These are phyloP conservation scores for Mimosa pudica DNA, from an alignment of 306 rosid genomes.

Conservation along the genomic window DNA sequence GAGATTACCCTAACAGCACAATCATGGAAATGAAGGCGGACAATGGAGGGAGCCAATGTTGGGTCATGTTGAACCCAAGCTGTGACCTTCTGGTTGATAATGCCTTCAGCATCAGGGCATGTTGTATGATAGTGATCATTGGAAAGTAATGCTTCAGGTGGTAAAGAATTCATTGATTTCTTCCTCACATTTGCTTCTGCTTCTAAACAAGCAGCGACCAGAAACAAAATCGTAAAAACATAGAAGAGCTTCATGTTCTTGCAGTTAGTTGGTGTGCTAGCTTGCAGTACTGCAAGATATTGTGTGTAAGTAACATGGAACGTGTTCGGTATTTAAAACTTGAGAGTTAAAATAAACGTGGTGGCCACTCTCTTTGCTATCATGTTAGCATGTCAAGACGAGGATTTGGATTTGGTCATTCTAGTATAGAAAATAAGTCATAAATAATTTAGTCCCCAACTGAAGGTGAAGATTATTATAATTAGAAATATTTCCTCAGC, in stretches of 20 bases:
- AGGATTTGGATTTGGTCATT: neutral
- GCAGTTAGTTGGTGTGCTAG: neutral
- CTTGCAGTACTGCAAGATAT: neutral
- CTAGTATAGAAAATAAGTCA: neutral
- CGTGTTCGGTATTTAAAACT: slow-evolving; percentile 37
- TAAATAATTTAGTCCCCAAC: neutral
- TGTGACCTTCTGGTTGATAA: slow-evolving; percentile 57
- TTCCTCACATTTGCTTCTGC: neutral
- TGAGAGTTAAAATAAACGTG: slow-evolving; percentile 45
- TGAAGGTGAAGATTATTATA: neutral
- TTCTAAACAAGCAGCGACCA: slow-evolving; percentile 36
- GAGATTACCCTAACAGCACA: slow-evolving; percentile 70
- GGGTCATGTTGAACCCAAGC: slow-evolving; percentile 69
- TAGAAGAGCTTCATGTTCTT: slow-evolving; percentile 49
- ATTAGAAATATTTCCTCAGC: neutral
- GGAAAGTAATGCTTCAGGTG: slow-evolving; percentile 52
- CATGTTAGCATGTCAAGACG: slow-evolving; percentile 49
- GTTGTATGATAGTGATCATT: slow-evolving; percentile 45
- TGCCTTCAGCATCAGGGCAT: slow-evolving; percentile 73
- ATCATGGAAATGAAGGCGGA: slow-evolving; percentile 85
- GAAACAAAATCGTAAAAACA: slow-evolving; percentile 35
- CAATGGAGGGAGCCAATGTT: slow-evolving; percentile 71
- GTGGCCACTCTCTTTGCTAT: slow-evolving; percentile 40
- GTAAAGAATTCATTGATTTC: neutral
- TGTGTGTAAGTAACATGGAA: slow-evolving; percentile 32